Evolutionary conservation across 2,329 filamentous ascomycete species (phyloP), one percentile per base, ranked within the genome.

Genomic region (Cladophialophora chaetospira): DNA sequence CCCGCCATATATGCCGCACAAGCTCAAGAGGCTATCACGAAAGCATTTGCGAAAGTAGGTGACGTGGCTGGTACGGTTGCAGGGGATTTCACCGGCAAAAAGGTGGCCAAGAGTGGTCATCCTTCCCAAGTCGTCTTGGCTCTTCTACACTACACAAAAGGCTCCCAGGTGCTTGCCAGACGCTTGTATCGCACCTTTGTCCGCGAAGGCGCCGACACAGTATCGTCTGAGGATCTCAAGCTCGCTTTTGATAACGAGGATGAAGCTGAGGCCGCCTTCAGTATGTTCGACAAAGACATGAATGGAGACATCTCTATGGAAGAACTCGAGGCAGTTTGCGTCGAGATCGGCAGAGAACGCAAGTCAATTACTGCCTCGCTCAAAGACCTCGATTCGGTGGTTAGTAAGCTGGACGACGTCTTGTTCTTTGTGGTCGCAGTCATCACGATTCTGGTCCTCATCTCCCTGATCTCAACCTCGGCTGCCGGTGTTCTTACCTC

Each of bases 261-360:
- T 11, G 93, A 97, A 69, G 90, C 91, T 0, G 88, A 94, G 52
- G 88, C 88, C 2, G 92, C 92, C 0, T 97, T 97, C 67, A 79
- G 81, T 65, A 92, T 97, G 79, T 97, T 97, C 65, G 93, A 97
- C 75, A 95, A 94, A 69, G 93, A 97, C 67, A 84, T 97, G 77
- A 97, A 97, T 63, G 93, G 92, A 3, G 93, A 97, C 68, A 96
- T 97, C 47, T 95, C 89, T 0, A 91, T 96, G 83, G 91, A 96
- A 67, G 93, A 97, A 70, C 82, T 97, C 19, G 92, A 97, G 72
- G 85, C 89, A 19, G 91, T 95, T 21, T 96, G 91, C 73, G 92
- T 96, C 49, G 93, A 97, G 69, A 94, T 97, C 63, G 91, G 93
- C 31, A 84, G 93, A 13, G 93, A 97, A 76, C 89, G 93, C 69